Percentiles rank a stretch among this genome's conserved stretches.
Evolutionary conservation across 169 alveolate species (phyloP).

Genomic region (Cryptosporidium ubiquitum): DNA sequence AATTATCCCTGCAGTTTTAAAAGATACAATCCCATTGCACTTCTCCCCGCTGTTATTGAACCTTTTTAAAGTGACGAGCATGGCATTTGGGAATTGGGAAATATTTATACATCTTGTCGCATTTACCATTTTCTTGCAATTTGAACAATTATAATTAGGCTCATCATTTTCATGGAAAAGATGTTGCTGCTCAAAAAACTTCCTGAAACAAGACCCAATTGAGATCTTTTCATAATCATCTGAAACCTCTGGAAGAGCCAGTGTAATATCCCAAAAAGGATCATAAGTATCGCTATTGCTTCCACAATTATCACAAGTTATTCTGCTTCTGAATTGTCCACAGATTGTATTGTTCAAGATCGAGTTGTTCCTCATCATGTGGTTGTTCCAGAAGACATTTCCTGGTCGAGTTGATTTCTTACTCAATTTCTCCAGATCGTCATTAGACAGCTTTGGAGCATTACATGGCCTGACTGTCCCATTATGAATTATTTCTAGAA

Average conservation of each 20-base stretch:
- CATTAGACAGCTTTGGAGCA: slow-evolving; percentile 32
- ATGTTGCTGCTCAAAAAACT: slow-evolving; percentile 59
- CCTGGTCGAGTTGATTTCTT: slow-evolving; percentile 60
- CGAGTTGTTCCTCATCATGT: slow-evolving; percentile 43
- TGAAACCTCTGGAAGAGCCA: slow-evolving; percentile 50
- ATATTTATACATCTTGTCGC: slow-evolving; percentile 66
- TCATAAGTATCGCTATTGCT: slow-evolving; percentile 62
- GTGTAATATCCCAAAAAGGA: slow-evolving; percentile 70
- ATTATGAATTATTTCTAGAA: slow-evolving; percentile 61
- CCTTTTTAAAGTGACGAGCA: slow-evolving; percentile 65
- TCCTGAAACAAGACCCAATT: slow-evolving; percentile 71
- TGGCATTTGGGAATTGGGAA: slow-evolving; percentile 56
- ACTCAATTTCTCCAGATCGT: slow-evolving; percentile 56
- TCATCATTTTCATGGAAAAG: slow-evolving; percentile 60
- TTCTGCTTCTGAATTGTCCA: slow-evolving; percentile 72
- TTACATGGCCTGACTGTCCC: slow-evolving; percentile 25
- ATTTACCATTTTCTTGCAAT: slow-evolving; percentile 22
- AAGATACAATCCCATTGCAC: slow-evolving; percentile 39
- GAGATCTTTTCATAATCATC: slow-evolving; percentile 13
- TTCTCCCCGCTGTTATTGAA: slow-evolving; percentile 55
- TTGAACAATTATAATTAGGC: slow-evolving; percentile 59
- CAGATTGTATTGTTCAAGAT: slow-evolving; percentile 43
- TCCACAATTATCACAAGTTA: slow-evolving; percentile 59
- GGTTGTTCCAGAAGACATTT: slow-evolving; percentile 43
- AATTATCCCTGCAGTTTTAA: slow-evolving; percentile 63